Percentiles rank a stretch among this genome's conserved stretches.
These are phyloP conservation scores for Anthostomella pinea DNA, from an alignment of 2,329 filamentous ascomycete species.

Conservation along the genomic window DNA sequence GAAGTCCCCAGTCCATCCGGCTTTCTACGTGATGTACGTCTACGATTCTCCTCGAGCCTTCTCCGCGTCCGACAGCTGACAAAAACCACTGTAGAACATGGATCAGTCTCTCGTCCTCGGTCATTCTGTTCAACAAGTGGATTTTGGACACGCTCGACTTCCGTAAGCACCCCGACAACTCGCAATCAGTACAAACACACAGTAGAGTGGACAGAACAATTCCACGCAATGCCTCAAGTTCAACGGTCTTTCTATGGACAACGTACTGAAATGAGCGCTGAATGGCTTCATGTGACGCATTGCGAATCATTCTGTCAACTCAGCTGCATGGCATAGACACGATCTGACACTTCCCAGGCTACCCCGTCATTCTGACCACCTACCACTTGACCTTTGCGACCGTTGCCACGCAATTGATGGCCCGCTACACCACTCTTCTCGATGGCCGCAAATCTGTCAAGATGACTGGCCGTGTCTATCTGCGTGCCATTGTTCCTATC, in stretches of 20 bases:
- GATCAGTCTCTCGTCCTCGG: constrained; percentile 88
- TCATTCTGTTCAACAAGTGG: constrained; percentile 99
- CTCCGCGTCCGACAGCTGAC: too few species aligned
- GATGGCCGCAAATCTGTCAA: constrained; percentile 95
- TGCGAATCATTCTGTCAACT: too few species aligned
- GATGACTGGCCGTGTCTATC: constrained; percentile 92
- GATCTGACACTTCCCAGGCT: constrained; percentile 48
- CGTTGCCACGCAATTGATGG: constrained; percentile 89
- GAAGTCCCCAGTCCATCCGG: constrained; percentile 68
- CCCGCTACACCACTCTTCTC: constrained; percentile 82
- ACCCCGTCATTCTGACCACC: constrained; percentile 83
- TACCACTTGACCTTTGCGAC: constrained; percentile 95
- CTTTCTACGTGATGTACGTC: constrained; percentile 76
- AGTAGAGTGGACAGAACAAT: too few species aligned
- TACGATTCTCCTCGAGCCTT: too few species aligned
- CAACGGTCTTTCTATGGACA: too few species aligned
- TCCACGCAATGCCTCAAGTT: too few species aligned
- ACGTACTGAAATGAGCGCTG: too few species aligned
- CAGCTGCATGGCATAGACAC: too few species aligned
- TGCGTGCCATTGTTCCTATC: constrained; percentile 91
- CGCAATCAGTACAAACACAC: too few species aligned
- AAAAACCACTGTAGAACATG: constrained; percentile 62
- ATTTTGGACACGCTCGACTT: constrained; percentile 84
- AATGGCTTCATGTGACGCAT: too few species aligned
- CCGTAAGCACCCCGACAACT: constrained; percentile 59